A percentile compares a stretch with the other conserved stretches of the same genome.
phyloP scores from a whole-genome alignment of 2,329 filamentous ascomycete species.

The Xenoacremonium recifei region DNA sequence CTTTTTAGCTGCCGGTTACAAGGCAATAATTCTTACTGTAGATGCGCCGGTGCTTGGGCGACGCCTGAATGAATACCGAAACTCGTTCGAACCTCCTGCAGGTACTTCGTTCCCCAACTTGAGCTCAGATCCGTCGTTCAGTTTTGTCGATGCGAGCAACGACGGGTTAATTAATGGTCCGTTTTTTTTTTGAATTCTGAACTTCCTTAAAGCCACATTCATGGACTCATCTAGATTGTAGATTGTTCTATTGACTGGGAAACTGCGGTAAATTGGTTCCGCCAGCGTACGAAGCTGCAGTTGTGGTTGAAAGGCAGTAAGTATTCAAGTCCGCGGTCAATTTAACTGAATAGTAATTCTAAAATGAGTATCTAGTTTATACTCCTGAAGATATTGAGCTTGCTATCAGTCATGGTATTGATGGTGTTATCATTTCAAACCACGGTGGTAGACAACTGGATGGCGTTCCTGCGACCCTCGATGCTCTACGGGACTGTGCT shows the following conservation, averaged over 20 bases:
- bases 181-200: not conserved
- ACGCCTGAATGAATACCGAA: not conserved
- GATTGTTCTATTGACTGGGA: not conserved
- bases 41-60: not conserved
- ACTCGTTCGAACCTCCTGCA: not conserved
- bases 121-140: not conserved
- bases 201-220: too few relatives aligned
- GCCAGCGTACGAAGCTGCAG: not conserved
- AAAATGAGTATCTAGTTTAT: slow-evolving; percentile 13
- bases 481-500: slow-evolving; percentile 26
- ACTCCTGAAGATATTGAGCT: slow-evolving; percentile 27
- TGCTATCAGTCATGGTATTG: slow-evolving; percentile 24
- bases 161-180: not conserved
- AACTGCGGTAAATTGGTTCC: not conserved
- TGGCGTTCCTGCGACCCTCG: slow-evolving; percentile 28
- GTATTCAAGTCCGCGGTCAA: not conserved
- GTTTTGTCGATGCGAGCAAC: not conserved
- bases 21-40: not conserved
- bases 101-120: not conserved
- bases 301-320: not conserved
- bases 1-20: not conserved
- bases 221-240: not conserved
- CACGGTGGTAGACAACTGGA: slow-evolving; percentile 33
- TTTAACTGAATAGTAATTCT: not conserved
- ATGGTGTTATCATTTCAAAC: slow-evolving; percentile 30